phyloP scores from a whole-genome alignment of 805 yeast genomes.

The Candida awuae region DNA sequence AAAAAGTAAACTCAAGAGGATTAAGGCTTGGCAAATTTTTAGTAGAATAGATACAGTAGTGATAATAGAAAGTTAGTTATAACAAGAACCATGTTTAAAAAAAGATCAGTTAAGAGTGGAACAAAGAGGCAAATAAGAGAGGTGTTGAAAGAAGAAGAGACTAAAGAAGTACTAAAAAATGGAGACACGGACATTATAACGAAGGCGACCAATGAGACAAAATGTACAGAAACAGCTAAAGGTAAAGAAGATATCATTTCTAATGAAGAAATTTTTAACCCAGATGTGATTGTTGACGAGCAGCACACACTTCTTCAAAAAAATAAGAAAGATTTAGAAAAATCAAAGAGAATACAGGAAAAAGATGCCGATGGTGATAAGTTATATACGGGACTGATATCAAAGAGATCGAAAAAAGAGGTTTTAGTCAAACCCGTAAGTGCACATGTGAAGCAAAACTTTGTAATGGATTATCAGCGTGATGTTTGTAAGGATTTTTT shows the following conservation, averaged over 20 bases:
- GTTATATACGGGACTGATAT: constrained; percentile 24
- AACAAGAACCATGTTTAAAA: constrained; percentile 31
- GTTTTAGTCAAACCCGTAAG: constrained; percentile 24
- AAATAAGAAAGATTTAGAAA: neutral
- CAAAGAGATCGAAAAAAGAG: constrained; percentile 10
- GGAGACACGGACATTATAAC: neutral
- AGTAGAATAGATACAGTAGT: neutral
- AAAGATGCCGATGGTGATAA: constrained; percentile 19
- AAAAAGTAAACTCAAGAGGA: too few species aligned
- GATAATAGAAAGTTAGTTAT: neutral
- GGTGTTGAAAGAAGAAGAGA: neutral
- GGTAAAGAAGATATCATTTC: neutral
- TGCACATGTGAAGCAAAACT: constrained; percentile 52
- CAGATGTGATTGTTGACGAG: constrained; percentile 21
- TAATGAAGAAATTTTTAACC: constrained; percentile 12
- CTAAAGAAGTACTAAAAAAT: neutral
- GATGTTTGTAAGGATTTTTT: constrained; percentile 90
- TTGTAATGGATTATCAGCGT: constrained; percentile 78
- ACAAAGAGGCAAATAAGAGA: neutral
- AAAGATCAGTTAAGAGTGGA: constrained; percentile 23
- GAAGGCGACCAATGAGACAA: neutral
- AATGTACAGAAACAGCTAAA: neutral
- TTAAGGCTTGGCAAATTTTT: neutral
- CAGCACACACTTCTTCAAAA: constrained; percentile 12
- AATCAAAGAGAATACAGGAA: constrained; percentile 8